Evolutionary conservation across 73 alveolate species (phyloP), one percentile per base, ranked within the genome.

Genomic region (Durusdinium trenchii): DNA sequence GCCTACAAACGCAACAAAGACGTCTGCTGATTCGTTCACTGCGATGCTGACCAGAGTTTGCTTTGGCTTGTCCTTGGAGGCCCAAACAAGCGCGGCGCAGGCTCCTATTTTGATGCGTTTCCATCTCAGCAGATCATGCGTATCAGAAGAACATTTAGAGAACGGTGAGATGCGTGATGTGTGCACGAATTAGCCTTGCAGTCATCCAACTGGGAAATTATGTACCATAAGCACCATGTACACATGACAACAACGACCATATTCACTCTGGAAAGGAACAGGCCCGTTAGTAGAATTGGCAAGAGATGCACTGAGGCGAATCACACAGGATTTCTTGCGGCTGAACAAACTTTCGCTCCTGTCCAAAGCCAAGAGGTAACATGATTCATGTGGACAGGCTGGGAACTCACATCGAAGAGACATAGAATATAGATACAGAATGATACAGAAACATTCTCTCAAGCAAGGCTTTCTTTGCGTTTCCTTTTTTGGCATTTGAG

Each of bases 51-150:
- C 30, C 30, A 32, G n/a, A 23, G 30, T 23, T 60, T 60, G 73
- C n/a, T 60, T n/a, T n/a, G n/a, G 84, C 28, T n/a, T 73, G 84
- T 30, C 84, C 9, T 79, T 0, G 90, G 52, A 90, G 97, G 97
- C 40, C 97, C 97, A 4, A 90, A 69, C 75, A 90, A 90, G 57
- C 97, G 97, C 40, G 97, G 97, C 46, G 97, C 97, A 2, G 97
- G 97, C 60, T 64, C 86, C 5, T 90, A 76, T 54, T 90, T 90
- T 54, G 97, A 90, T 43, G 97, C 87, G 96, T 40, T 35, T 35
- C 64, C 83, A 43, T 6, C 94, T 36, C 67, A 30, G 89, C 36
- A 43, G 9, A 5, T 43, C 43, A 16, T 45, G 61, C 85, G 12
- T n/a, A n/a, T n/a, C n/a, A n/a, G n/a, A n/a, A n/a, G n/a, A n/a